Base-by-base conservation (phyloP, 148 eudicot species). In the Camellia lanceoleosa region DNA sequence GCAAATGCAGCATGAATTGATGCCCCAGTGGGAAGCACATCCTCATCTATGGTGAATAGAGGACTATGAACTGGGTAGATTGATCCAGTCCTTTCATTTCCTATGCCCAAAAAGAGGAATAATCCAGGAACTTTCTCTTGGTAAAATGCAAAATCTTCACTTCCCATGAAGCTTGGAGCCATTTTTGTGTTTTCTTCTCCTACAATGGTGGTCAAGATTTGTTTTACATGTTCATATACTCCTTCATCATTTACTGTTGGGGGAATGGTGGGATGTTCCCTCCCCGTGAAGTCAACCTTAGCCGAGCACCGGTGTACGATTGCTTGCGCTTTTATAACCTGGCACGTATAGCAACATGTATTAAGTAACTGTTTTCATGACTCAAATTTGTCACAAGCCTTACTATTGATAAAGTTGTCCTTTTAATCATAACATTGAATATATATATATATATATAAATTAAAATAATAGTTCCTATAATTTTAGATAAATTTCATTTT, bases 101-200 rank as follows among this genome's bases (percentile, higher is more conserved):
- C 44, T 23, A 79, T 81, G n/a, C 91, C 91, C 12, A 88, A 78
- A 14, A 88, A 78, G 12, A 81, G 77, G 42, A 88, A 80, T 1
- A 78, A 43, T 23, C 89, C 90, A 0, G 85, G 83, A 10, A 80
- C 68, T 62, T 78, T 80, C 41, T 89, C 88, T 58, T 70, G 84
- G 74, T 84, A 86, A 30, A 89, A 83, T 38, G 91, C 83, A 70
- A 89, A 86, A 67, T 89, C 91, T 83, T 89, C 91, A 54, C 87
- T 85, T 7, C 88, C 91, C 88, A 86, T 86, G 76, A 80, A 73
- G 9, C 20, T 79, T 4, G 83, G 81, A 14, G 88, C 74, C 58
- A 77, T 18, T 44, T 61, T 49, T 49, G 71, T 44, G 68, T 86
- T 82, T 46, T 83, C 74, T 61, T 82, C 80, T 42, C 91, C 91